phyloP scores from a whole-genome alignment of 768 basidiomycete species.

The Leccinum olivaceopallidum region DNA sequence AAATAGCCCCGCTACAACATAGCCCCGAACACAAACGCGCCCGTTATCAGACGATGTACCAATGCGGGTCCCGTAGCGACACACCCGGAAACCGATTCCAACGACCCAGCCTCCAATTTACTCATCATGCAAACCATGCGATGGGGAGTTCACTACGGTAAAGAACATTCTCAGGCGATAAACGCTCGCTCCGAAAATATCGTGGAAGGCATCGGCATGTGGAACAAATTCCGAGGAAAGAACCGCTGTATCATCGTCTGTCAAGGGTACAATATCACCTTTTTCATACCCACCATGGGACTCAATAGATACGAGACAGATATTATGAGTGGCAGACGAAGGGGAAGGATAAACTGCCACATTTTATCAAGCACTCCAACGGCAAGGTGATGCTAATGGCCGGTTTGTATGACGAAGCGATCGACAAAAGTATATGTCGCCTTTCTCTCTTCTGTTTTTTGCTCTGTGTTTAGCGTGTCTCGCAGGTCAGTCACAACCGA shows the following conservation, averaged over 20 bases:
- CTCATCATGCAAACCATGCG: constrained; percentile 79
- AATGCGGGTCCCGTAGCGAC: constrained; percentile 1
- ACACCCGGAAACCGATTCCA: background rate
- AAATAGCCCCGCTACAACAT: constrained; percentile 68
- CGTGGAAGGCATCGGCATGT: constrained; percentile 74
- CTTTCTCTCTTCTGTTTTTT: background rate
- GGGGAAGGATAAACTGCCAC: constrained; percentile 75
- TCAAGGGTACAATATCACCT: constrained; percentile 54
- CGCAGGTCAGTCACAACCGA: constrained; percentile 51
- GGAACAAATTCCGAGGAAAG: constrained; percentile 77
- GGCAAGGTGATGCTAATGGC: constrained; percentile 78
- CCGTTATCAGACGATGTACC: constrained; percentile 60
- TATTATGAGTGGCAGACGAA: constrained; percentile 96
- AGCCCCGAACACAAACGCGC: constrained; percentile 77
- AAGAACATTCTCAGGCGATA: constrained; percentile 77
- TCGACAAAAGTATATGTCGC: constrained; percentile 55
- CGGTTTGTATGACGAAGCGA: constrained; percentile 77
- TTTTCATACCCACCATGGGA: background rate
- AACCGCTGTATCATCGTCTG: constrained; percentile 86
- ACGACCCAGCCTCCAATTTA: constrained; percentile 14
- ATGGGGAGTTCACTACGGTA: constrained; percentile 82
- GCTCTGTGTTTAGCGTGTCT: background rate
- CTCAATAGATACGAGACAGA: constrained; percentile 35
- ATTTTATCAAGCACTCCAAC: constrained; percentile 74
- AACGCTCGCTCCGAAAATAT: constrained; percentile 90